Evolutionary conservation across 306 rosid species (phyloP).

Genomic region (Dalbergia cultrata): DNA sequence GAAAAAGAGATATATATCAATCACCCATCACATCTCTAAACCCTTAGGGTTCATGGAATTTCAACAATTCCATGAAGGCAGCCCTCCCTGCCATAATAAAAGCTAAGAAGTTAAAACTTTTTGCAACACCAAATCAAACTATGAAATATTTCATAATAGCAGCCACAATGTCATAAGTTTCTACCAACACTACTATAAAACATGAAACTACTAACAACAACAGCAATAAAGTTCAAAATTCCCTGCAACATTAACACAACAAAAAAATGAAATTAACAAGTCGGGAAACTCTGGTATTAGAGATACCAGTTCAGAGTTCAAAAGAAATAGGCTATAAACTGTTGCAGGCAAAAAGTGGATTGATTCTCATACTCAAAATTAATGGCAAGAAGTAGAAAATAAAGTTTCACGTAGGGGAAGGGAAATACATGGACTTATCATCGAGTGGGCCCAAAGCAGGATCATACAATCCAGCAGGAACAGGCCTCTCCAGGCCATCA

Average conservation of each 20-base stretch:
- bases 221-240: not conserved
- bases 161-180: not conserved
- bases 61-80: not conserved
- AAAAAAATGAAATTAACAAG: not conserved
- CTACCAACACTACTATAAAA: not conserved
- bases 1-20: constrained; percentile 20
- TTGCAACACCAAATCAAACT: not conserved
- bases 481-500: constrained; percentile 55
- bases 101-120: not conserved
- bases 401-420: not conserved
- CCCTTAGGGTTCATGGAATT: no score
- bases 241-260: not conserved
- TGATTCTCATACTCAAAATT: not conserved
- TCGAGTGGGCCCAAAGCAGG: constrained; percentile 79
- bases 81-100: not conserved
- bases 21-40: constrained; percentile 5
- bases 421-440: constrained; percentile 61
- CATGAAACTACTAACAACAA: not conserved
- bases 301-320: not conserved
- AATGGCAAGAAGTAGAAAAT: not conserved
- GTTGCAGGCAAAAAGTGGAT: not conserved
- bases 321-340: not conserved
- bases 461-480: constrained; percentile 79
- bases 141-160: not conserved
- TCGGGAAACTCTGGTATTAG: not conserved